Percentiles rank a stretch among this genome's conserved stretches.
phyloP scores from a whole-genome alignment of 1,284 basidiomycete species.

The Pisolithus thermaeus region DNA sequence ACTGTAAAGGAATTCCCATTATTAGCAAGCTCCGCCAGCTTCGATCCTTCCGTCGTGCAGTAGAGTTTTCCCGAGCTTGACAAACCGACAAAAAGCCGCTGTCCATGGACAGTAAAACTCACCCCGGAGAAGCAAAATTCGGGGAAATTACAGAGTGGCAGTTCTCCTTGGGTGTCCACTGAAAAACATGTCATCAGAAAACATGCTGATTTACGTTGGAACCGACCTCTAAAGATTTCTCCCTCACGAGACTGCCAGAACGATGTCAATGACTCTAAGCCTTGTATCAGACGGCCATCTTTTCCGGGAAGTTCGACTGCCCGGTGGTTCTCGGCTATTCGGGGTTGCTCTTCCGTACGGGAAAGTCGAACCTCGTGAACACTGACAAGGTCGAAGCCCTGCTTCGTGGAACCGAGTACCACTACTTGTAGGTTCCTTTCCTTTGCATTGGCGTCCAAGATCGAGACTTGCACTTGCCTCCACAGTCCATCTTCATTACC shows the following conservation, averaged over 20 bases:
- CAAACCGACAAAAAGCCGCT: constrained; percentile 59
- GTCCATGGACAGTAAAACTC: constrained; percentile 18
- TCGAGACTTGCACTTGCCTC: constrained; percentile 41
- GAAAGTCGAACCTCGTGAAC: constrained; percentile 14
- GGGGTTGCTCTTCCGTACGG: background rate
- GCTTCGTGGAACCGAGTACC: constrained; percentile 18
- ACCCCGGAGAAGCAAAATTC: constrained; percentile 53
- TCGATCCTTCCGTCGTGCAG: constrained; percentile 30
- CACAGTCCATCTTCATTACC: constrained; percentile 19
- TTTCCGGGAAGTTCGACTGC: constrained; percentile 23
- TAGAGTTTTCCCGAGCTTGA: constrained; percentile 62
- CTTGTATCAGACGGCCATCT: constrained; percentile 41
- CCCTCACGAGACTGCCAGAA: constrained; percentile 51
- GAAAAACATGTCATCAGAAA: background rate
- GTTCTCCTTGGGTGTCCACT: constrained; percentile 20
- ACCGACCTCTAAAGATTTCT: constrained; percentile 46
- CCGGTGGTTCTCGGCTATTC: constrained; percentile 5
- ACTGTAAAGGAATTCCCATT: constrained; percentile 78
- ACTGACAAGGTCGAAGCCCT: constrained; percentile 13
- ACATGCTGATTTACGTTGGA: background rate
- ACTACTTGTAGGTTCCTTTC: constrained; percentile 8
- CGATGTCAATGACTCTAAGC: constrained; percentile 20
- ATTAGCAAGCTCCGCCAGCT: constrained; percentile 37
- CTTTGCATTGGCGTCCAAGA: constrained; percentile 18
- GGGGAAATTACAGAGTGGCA: constrained; percentile 42